Percentiles rank a stretch among this genome's conserved stretches.
phyloP scores from a whole-genome alignment of 352 stramenopile genomes.

The Phytophthora rubi region DNA sequence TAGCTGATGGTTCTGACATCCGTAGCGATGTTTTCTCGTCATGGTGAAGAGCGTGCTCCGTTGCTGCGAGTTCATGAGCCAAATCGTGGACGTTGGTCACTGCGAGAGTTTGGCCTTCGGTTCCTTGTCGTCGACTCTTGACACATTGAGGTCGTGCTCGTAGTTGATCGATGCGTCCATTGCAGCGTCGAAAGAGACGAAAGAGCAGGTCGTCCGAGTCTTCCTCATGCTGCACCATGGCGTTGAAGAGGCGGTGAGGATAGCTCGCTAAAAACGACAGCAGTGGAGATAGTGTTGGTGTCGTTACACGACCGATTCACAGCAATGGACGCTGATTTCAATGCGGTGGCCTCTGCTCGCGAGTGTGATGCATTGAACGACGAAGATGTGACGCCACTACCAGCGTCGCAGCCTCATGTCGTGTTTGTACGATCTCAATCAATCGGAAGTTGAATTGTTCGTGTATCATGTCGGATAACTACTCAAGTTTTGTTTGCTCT shows the following conservation, averaged over 20 bases:
- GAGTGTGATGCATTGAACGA: conserved; percentile 37
- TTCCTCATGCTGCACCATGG: conserved; percentile 30
- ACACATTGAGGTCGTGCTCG: not conserved
- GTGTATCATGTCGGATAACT: not conserved
- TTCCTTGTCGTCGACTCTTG: conserved; percentile 13
- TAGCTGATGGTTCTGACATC: not conserved
- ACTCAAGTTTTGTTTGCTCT: not conserved
- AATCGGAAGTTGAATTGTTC: not conserved
- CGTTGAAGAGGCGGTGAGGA: conserved; percentile 25
- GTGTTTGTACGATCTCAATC: conserved; percentile 45
- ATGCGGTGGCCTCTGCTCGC: conserved; percentile 16
- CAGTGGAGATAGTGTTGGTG: not conserved
- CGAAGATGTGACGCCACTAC: conserved; percentile 42
- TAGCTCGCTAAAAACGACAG: conserved; percentile 12
- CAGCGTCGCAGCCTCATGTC: conserved; percentile 39
- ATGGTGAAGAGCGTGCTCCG: conserved; percentile 28
- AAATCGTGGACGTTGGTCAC: conserved; percentile 39
- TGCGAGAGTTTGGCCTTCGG: conserved; percentile 29
- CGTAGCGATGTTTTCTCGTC: not conserved
- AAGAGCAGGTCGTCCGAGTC: conserved; percentile 34
- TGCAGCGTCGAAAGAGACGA: conserved; percentile 38
- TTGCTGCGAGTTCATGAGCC: conserved; percentile 27
- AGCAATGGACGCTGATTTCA: conserved; percentile 25
- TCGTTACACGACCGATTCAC: conserved; percentile 17
- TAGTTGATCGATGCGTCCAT: not conserved